These are phyloP conservation scores for Yamadazyma mexicana DNA, from an alignment of 1,139 yeast genomes.

Conservation along the genomic window DNA sequence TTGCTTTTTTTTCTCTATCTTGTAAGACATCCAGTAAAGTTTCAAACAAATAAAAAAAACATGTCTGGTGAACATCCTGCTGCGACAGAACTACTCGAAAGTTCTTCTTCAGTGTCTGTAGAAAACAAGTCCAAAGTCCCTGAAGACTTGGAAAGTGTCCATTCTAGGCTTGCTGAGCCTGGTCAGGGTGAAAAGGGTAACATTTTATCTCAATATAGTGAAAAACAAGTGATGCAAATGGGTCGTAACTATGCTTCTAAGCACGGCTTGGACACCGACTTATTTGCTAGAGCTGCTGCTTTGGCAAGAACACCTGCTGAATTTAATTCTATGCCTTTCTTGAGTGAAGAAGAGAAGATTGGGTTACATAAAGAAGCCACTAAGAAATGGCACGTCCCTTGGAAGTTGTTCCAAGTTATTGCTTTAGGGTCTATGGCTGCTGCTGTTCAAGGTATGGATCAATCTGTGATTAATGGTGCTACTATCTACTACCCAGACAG, in stretches of 20 bases:
- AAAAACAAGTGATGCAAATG: slow-evolving; percentile 66
- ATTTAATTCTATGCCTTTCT: slow-evolving; percentile 57
- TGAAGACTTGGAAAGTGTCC: slow-evolving; percentile 28
- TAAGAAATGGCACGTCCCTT: slow-evolving; percentile 67
- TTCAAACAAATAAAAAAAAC: too few species aligned
- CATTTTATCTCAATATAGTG: slow-evolving; percentile 62
- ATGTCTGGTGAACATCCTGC: slow-evolving; percentile 1
- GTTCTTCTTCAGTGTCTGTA: slow-evolving; percentile 13
- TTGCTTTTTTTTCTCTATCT: too few species aligned
- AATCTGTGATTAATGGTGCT: slow-evolving; percentile 85
- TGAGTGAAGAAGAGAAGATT: slow-evolving; percentile 59
- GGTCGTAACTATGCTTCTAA: slow-evolving; percentile 69
- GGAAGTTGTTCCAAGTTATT: slow-evolving; percentile 59
- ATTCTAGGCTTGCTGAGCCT: slow-evolving; percentile 18
- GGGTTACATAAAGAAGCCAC: slow-evolving; percentile 58
- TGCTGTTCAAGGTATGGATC: slow-evolving; percentile 93
- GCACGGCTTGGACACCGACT: slow-evolving; percentile 63
- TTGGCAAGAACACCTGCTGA: slow-evolving; percentile 67
- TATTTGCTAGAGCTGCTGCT: slow-evolving; percentile 74
- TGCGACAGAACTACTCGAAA: slow-evolving; percentile 1
- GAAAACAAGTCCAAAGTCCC: slow-evolving; percentile 12
- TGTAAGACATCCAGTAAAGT: too few species aligned
- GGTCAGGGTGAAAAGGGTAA: slow-evolving; percentile 42
- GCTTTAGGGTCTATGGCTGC: slow-evolving; percentile 86
- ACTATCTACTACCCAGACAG: slow-evolving; percentile 62